phyloP scores from a whole-genome alignment of 2,329 filamentous ascomycete species.

The Beauveria sp. region DNA sequence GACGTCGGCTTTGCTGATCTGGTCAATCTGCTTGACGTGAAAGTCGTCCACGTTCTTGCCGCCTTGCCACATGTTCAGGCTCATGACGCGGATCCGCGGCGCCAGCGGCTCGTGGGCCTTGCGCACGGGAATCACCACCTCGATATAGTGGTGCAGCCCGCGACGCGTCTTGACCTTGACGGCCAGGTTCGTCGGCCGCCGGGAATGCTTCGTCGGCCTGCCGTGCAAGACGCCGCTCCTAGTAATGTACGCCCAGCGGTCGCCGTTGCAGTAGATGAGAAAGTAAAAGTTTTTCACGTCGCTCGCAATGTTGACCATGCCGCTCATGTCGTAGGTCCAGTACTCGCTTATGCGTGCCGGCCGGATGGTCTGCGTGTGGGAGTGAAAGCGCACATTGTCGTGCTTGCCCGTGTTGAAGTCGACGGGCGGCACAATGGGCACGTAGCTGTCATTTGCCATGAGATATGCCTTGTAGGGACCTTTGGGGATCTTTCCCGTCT shows the following conservation, averaged over 20 bases:
- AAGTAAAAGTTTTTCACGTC: slow-evolving; percentile 21
- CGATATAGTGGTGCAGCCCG: too few relatives aligned
- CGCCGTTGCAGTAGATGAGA: slow-evolving; percentile 16
- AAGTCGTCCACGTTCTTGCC: slow-evolving; percentile 29
- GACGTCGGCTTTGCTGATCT: slow-evolving; percentile 22
- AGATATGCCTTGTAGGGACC: slow-evolving; percentile 31
- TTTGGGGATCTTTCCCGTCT: slow-evolving; percentile 17
- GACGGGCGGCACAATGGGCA: slow-evolving; percentile 27
- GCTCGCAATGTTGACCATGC: slow-evolving; percentile 24
- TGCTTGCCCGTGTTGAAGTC: slow-evolving; percentile 19
- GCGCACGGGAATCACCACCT: slow-evolving; percentile 14
- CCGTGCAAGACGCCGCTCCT: slow-evolving; percentile 27
- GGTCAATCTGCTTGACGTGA: slow-evolving; percentile 31
- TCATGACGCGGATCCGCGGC: slow-evolving; percentile 26
- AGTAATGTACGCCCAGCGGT: slow-evolving; percentile 26
- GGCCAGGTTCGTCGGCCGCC: slow-evolving; percentile 17
- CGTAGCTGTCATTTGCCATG: slow-evolving; percentile 28
- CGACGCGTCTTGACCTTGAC: slow-evolving; percentile 18
- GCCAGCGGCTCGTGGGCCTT: slow-evolving; percentile 21
- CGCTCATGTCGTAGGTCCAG: slow-evolving; percentile 24
- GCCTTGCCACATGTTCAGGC: slow-evolving; percentile 33
- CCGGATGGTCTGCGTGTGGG: slow-evolving; percentile 24
- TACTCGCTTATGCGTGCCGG: slow-evolving; percentile 28
- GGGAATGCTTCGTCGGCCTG: slow-evolving; percentile 20
- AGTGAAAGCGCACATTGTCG: slow-evolving; percentile 11